Evolutionary conservation across 495 filamentous ascomycete genomes (phyloP).

Genomic region (Copromyces sp.): DNA sequence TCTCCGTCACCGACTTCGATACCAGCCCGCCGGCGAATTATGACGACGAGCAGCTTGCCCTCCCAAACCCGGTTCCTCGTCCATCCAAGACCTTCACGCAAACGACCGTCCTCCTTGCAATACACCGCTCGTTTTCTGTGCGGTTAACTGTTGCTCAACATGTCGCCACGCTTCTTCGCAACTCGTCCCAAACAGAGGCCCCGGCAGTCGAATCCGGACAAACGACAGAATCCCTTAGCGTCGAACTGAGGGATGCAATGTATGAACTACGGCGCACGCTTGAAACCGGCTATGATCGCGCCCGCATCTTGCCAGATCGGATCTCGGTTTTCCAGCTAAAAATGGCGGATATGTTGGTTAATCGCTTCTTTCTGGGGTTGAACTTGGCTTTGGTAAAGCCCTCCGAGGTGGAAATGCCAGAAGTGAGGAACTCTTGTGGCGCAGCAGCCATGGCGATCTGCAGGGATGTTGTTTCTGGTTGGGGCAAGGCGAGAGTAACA

Average conservation of each 20-base stretch:
- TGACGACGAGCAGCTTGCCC: slow-evolving; percentile 33
- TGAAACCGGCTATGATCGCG: slow-evolving; percentile 25
- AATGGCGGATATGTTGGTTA: slow-evolving; percentile 28
- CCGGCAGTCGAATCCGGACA: slow-evolving; percentile 18
- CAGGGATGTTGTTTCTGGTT: neutral
- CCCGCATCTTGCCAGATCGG: slow-evolving; percentile 20
- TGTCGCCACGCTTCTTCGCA: slow-evolving; percentile 25
- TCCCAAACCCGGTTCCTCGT: slow-evolving; percentile 7
- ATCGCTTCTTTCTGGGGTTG: slow-evolving; percentile 48
- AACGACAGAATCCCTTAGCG: neutral
- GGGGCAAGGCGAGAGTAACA: neutral
- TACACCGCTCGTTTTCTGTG: slow-evolving; percentile 25
- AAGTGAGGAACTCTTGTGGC: neutral
- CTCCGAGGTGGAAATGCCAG: neutral
- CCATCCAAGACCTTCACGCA: slow-evolving; percentile 26
- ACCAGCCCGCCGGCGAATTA: slow-evolving; percentile 45
- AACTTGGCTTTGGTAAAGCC: slow-evolving; percentile 12
- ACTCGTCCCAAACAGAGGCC: slow-evolving; percentile 24
- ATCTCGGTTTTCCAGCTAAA: slow-evolving; percentile 29
- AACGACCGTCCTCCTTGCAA: slow-evolving; percentile 27
- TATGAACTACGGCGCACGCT: slow-evolving; percentile 22
- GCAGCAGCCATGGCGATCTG: neutral
- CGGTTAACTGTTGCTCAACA: slow-evolving; percentile 28
- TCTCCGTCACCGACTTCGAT: slow-evolving; percentile 48
- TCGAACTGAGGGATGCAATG: slow-evolving; percentile 26